These are phyloP conservation scores for Bothriochloa decipiens DNA, from an alignment of 176 grass and related monocot species.

Conservation along the genomic window DNA sequence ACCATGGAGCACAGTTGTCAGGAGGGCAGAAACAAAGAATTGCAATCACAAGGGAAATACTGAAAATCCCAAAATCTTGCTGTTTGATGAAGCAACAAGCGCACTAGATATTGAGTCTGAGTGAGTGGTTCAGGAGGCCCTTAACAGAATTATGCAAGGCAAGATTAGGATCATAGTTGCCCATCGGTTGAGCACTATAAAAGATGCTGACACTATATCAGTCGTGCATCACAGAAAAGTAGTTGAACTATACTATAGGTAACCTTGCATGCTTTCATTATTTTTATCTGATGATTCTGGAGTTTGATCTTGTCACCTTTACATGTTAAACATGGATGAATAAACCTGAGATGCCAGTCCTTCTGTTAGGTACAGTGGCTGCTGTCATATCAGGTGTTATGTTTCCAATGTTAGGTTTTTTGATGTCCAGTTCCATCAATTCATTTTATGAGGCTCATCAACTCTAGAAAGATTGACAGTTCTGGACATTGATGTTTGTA, in stretches of 20 bases:
- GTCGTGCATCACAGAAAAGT: conserved; percentile 41
- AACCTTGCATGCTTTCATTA: conserved; percentile 5
- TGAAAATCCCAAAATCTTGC: conserved; percentile 61
- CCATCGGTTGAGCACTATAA: conserved; percentile 54
- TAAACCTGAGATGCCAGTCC: conserved; percentile 31
- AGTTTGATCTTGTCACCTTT: conserved; percentile 8
- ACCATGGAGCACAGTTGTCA: conserved; percentile 56
- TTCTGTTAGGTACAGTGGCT: conserved; percentile 13
- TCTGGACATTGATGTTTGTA: conserved; percentile 33
- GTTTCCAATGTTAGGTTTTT: conserved; percentile 10
- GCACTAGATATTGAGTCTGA: conserved; percentile 60
- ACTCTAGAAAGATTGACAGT: conserved; percentile 3
- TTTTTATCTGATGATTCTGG: background rate
- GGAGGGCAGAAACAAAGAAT: conserved; percentile 61
- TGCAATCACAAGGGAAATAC: conserved; percentile 44
- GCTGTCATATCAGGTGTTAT: conserved; percentile 21
- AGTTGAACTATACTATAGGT: conserved; percentile 35
- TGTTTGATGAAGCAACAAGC: conserved; percentile 60
- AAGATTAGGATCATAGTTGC: conserved; percentile 57
- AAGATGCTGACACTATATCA: conserved; percentile 50
- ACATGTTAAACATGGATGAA: conserved; percentile 19
- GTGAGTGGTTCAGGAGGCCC: conserved; percentile 54
- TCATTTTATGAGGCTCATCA: conserved; percentile 26
- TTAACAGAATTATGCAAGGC: conserved; percentile 46
- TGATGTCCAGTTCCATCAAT: conserved; percentile 34